phyloP scores from a whole-genome alignment of 345 rosid species.

The Nasturtium officinale region DNA sequence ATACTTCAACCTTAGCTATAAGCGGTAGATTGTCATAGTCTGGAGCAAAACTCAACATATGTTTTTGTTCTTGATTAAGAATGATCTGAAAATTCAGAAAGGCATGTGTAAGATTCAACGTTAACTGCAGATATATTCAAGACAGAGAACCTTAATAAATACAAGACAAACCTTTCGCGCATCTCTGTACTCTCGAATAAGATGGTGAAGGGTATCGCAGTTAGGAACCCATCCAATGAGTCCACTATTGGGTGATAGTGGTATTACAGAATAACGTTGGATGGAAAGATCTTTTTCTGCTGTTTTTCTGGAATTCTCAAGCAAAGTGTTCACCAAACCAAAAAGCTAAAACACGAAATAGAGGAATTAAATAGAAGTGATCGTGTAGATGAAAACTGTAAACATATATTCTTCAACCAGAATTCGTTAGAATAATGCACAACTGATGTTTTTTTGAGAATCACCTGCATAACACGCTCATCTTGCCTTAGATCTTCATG shows the following conservation, averaged over 20 bases:
- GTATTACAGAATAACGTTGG: slow-evolving; percentile 88
- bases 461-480: slow-evolving; percentile 99
- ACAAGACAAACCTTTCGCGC: slow-evolving; percentile 72
- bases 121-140: slow-evolving; percentile 9
- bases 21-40: slow-evolving; percentile 94
- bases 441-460: slow-evolving; percentile 13
- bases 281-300: slow-evolving; percentile 88
- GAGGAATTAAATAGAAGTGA: slow-evolving; percentile 21
- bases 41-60: slow-evolving; percentile 90
- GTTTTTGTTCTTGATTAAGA: slow-evolving; percentile 90
- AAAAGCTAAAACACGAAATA: slow-evolving; percentile 66
- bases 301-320: slow-evolving; percentile 87
- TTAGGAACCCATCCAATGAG: slow-evolving; percentile 97
- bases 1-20: slow-evolving; percentile 90
- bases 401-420: slow-evolving; percentile 15
- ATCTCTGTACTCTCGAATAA: slow-evolving; percentile 93
- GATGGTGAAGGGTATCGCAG: slow-evolving; percentile 93
- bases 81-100: slow-evolving; percentile 63
- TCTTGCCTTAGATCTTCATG: slow-evolving; percentile 99
- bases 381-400: slow-evolving; percentile 13
- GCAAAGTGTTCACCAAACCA: slow-evolving; percentile 89
- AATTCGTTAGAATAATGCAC: slow-evolving; percentile 7
- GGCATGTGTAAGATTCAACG: slow-evolving; percentile 19
- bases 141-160: slow-evolving; percentile 26
- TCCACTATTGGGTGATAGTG: slow-evolving; percentile 93